Conservation (phyloP, 2,329 filamentous ascomycete genomes). For the Taxawa tesnikishii region DNA sequence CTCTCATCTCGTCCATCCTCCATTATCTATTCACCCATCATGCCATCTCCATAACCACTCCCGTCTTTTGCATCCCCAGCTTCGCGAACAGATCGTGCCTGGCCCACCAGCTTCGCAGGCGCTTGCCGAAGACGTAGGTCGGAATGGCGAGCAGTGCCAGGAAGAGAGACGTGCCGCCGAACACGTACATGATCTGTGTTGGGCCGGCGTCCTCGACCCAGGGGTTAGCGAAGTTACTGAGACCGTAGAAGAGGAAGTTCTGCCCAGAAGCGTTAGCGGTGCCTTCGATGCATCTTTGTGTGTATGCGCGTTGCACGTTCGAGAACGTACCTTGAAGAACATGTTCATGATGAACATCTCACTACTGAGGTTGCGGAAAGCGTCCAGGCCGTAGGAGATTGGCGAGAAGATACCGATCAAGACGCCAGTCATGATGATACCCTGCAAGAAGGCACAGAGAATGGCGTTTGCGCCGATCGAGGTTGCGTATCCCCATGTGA, state of each 20-base stretch:
- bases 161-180: too few species aligned
- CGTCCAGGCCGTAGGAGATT: constrained; percentile 13
- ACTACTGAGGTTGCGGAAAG: constrained; percentile 15
- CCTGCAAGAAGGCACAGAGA: constrained; percentile 17
- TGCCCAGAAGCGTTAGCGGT: constrained; percentile 1
- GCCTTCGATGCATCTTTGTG: too few species aligned
- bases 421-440: constrained; percentile 16
- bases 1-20: too few species aligned
- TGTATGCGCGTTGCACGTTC: too few species aligned
- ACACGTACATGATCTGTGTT: constrained; percentile 16
- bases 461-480: constrained; percentile 9
- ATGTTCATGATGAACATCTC: constrained; percentile 20
- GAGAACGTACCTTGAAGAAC: constrained; percentile 8
- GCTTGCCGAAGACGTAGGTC: constrained; percentile 18
- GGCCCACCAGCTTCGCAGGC: constrained; percentile 9
- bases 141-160: too few species aligned
- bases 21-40: too few species aligned
- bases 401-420: constrained; percentile 16
- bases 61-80: constrained; percentile 8
- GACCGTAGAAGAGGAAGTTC: constrained; percentile 20
- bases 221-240: constrained; percentile 16
- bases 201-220: constrained; percentile 15
- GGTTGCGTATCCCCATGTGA: constrained; percentile 14
- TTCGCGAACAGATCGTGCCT: constrained; percentile 8
- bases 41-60: constrained; percentile 4